Evolutionary conservation across 129 eudicot genomes (phyloP).

Genomic region (Arctium lappa): DNA sequence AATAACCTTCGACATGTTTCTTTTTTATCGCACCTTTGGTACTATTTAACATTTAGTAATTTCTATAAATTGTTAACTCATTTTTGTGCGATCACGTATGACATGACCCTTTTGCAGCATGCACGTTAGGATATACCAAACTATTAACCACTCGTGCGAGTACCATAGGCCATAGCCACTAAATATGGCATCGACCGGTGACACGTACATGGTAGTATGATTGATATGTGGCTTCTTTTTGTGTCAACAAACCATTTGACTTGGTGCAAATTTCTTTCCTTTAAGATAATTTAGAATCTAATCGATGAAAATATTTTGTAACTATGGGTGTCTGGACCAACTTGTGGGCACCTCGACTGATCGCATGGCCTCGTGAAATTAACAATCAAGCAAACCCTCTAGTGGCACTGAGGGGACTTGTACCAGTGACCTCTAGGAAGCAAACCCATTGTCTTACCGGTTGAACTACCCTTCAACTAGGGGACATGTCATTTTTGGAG

Average conservation of each 20-base stretch:
- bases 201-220: too few species aligned
- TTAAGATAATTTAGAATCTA: neutral
- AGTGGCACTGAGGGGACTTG: neutral
- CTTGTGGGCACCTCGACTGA: too few species aligned
- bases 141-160: neutral
- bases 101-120: neutral
- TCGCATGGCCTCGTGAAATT: too few species aligned
- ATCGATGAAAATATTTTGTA: neutral
- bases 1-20: neutral
- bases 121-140: neutral
- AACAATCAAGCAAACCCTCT: neutral
- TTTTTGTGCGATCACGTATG: neutral
- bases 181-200: too few species aligned
- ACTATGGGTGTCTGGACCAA: neutral
- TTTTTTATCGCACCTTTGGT: neutral
- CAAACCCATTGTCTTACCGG: neutral
- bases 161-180: neutral
- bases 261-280: too few species aligned
- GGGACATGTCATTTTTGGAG: neutral
- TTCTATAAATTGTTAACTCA: neutral
- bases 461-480: too few species aligned
- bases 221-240: neutral
- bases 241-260: neutral
- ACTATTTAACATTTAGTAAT: neutral
- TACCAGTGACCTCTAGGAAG: neutral